A percentile compares a stretch with the other conserved stretches of the same genome.
phyloP scores from a whole-genome alignment of 495 filamentous ascomycete species.

The Aspergillus kassunensis region DNA sequence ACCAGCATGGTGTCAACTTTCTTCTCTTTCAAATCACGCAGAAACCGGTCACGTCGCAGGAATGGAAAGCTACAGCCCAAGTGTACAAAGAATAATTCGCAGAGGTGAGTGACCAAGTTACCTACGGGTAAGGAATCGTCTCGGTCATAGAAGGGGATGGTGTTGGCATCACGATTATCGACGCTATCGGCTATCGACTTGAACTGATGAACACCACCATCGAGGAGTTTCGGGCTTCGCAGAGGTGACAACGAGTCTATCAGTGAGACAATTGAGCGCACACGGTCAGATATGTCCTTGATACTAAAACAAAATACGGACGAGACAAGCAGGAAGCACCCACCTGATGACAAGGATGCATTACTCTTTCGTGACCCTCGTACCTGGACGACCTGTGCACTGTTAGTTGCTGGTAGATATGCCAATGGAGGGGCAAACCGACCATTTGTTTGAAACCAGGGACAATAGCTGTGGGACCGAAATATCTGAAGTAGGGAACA shows the following conservation, averaged over 20 bases:
- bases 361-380: constrained; percentile 50
- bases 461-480: constrained; percentile 83
- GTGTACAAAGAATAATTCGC: constrained; percentile 72
- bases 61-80: constrained; percentile 83
- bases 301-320: no score
- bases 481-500: constrained; percentile 84
- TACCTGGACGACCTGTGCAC: constrained; percentile 56
- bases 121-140: constrained; percentile 62
- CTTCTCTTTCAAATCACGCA: constrained; percentile 68
- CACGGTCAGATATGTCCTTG: no score
- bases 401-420: neutral
- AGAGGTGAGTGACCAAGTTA: constrained; percentile 67
- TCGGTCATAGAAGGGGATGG: constrained; percentile 75
- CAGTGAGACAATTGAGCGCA: neutral
- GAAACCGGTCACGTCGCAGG: constrained; percentile 63
- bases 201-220: constrained; percentile 20
- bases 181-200: constrained; percentile 34
- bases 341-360: constrained; percentile 47
- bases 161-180: constrained; percentile 54
- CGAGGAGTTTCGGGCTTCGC: constrained; percentile 31
- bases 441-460: constrained; percentile 93
- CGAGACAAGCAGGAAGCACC: constrained; percentile 4
- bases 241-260: constrained; percentile 36
- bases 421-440: neutral
- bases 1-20: constrained; percentile 82